A percentile compares a stretch with the other conserved stretches of the same genome.
Evolutionary conservation across 2,329 filamentous ascomycete genomes (phyloP).

Genomic region (Nigrospora sphaerica): DNA sequence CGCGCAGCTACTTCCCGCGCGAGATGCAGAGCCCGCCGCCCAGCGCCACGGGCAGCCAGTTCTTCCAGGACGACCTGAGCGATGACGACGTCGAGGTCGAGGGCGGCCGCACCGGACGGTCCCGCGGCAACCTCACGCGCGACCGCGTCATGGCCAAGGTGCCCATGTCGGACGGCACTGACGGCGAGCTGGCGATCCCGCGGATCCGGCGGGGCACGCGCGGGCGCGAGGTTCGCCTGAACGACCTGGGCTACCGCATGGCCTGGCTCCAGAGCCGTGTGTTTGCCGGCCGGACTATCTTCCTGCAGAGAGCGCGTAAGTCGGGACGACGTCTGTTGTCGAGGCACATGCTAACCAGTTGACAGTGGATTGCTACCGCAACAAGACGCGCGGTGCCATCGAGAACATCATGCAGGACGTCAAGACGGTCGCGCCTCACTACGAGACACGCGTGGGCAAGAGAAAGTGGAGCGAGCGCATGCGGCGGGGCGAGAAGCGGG

Average conservation of each 20-base stretch:
- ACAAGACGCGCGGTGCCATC: constrained; percentile 79
- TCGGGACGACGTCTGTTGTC: constrained; percentile 19
- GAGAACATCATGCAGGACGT: constrained; percentile 72
- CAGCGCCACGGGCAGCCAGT: constrained; percentile 65
- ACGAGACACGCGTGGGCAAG: constrained; percentile 84
- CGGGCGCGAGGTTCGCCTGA: constrained; percentile 80
- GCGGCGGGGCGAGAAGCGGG: constrained; percentile 27
- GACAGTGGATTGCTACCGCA: constrained; percentile 65
- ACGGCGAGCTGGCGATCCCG: constrained; percentile 69
- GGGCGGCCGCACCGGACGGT: constrained; percentile 31
- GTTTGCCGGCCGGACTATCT: constrained; percentile 79
- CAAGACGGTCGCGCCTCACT: constrained; percentile 69
- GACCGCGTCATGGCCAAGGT: constrained; percentile 48
- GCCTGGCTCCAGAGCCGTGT: constrained; percentile 93
- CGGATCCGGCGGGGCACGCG: constrained; percentile 63
- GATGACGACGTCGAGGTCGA: constrained; percentile 53
- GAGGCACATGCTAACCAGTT: not conserved
- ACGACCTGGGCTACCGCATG: constrained; percentile 91
- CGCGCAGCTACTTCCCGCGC: constrained; percentile 83
- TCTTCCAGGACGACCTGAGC: constrained; percentile 59
- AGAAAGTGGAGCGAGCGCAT: constrained; percentile 61
- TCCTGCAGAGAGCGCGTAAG: constrained; percentile 86
- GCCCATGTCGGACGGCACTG: constrained; percentile 60
- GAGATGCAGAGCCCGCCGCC: constrained; percentile 87
- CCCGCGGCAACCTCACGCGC: constrained; percentile 24